Base-by-base conservation (phyloP, 108 stramenopile genomes). In the Aurantiochytrium sp. region DNA sequence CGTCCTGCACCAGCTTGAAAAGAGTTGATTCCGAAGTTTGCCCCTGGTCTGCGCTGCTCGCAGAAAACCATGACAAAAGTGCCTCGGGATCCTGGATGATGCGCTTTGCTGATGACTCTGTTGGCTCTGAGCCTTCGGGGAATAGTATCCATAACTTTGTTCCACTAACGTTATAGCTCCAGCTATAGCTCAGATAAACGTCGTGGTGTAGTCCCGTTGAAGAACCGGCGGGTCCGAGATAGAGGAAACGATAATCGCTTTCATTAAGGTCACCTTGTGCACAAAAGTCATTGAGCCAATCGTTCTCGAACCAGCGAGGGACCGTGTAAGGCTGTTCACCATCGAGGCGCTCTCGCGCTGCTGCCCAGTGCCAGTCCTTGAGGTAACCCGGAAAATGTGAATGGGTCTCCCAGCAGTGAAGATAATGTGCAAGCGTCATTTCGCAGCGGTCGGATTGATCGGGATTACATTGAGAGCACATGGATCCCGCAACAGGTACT, bases 91-190 rank as follows among this genome's bases (percentile, higher is more conserved):
- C 42, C 35, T 69, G 10, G 64, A 69, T 42, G 42, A 69, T 69
- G 4, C 42, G 25, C 35, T 10, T 23, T 69, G 25, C 14, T 1
- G 60, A 55, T 18, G 60, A 55, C 19, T 88, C 57, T 18, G 58
- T 8, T 6, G 64, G 64, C 42, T 69, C 14, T 0, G 8, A 6
- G 19, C 35, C 58, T n/a, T 25, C 58, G 2, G 87, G 58, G 23
- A 87, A 87, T 12, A 97, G 95, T 5, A 91, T 95, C 97, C 97
- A 97, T 88, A 90, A 59, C 89, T 97, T 97, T 43, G 64, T 91
- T 5, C 97, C 97, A 44, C 89, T 59, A 2, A 97, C 96, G 92
- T 97, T 97, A 90, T 89, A 95, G 12, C 92, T 93, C 97, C 97
- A 97, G 19, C 95, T 95, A 91, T 95, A 96, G 47, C 95, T 95